These are phyloP conservation scores for Chaetomium sp. DNA, from an alignment of 2,329 filamentous ascomycete genomes.

Conservation along the genomic window DNA sequence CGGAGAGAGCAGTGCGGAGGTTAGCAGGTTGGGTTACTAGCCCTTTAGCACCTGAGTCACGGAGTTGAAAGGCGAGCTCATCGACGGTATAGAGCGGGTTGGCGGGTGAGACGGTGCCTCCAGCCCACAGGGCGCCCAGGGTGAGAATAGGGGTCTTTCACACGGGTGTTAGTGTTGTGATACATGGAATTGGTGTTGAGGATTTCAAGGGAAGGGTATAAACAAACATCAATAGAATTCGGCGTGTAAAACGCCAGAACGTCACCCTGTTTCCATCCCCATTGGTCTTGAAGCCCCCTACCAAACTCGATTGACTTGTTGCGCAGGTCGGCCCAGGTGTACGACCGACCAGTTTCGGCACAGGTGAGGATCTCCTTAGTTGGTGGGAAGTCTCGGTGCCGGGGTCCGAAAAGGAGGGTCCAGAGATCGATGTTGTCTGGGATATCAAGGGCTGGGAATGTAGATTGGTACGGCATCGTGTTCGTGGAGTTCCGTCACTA, in stretches of 20 bases:
- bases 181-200: neutral
- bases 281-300: conserved; percentile 65
- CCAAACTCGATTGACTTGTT: conserved; percentile 68
- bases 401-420: conserved; percentile 64
- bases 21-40: conserved; percentile 67
- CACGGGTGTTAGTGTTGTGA: neutral
- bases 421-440: conserved; percentile 67
- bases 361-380: conserved; percentile 69
- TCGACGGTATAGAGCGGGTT: conserved; percentile 82
- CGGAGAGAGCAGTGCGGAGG: conserved; percentile 58
- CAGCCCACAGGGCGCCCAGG: conserved; percentile 78
- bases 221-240: conserved; percentile 64
- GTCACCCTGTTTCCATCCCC: conserved; percentile 76
- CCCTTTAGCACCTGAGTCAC: conserved; percentile 67
- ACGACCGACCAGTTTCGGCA: conserved; percentile 57
- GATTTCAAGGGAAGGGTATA: neutral
- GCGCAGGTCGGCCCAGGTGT: conserved; percentile 65
- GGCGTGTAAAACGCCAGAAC: conserved; percentile 77
- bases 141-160: conserved; percentile 57
- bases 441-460: conserved; percentile 58
- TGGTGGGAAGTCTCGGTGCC: conserved; percentile 25
- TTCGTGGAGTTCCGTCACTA: too few relatives aligned
- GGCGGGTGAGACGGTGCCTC: conserved; percentile 73
- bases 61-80: conserved; percentile 79
- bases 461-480: conserved; percentile 65